Evolutionary conservation across 2,329 filamentous ascomycete species (phyloP), one percentile per base, ranked within the genome.

Genomic region (Dactylellina drechsleri): DNA sequence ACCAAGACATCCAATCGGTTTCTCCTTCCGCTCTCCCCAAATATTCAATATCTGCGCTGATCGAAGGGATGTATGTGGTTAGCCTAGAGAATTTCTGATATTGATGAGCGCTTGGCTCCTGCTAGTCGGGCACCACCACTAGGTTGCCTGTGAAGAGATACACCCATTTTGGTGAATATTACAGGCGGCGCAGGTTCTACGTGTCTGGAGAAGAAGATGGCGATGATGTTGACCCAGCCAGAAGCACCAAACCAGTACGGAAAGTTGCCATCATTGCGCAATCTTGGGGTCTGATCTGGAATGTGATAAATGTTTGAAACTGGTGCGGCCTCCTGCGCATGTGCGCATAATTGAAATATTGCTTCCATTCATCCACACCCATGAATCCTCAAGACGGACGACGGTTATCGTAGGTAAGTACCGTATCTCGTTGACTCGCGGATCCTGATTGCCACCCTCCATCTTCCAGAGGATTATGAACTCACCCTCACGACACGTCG

Each of bases 191-290:
- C 43, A 6, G 43, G 43, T 47, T 12, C 43, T 18, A 10, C 15
- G 16, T 47, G 13, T 6, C 31, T 36, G 31, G 7, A 4, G 26
- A 36, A 36, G 31, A 7, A 36, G 31, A 36, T 36, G 31, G 31
- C 6, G 31, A 10, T 36, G 31, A 10, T 36, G 31, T 2, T 36
- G 31, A 36, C 5, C 10, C 6, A 5, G 31, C 31, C 31, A 36
- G 31, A 36, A 36, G 31, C 31, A 36, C 31, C 6, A 36, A 36
- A 36, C 23, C 4, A 23, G 23, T 23, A 16, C 16, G 23, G 20
- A 57, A 64, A 58, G 61, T 61, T 67, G 70, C 58, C 71, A 75
- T 75, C 64, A 75, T 75, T 64, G 64, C 71, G 71, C 71, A 68
- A 75, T 75, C 31, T 13, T 64, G 31, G 26, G 26, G 16, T 47